Base-by-base conservation (phyloP, 352 stramenopile genomes). In the Phytophthora cajani region DNA sequence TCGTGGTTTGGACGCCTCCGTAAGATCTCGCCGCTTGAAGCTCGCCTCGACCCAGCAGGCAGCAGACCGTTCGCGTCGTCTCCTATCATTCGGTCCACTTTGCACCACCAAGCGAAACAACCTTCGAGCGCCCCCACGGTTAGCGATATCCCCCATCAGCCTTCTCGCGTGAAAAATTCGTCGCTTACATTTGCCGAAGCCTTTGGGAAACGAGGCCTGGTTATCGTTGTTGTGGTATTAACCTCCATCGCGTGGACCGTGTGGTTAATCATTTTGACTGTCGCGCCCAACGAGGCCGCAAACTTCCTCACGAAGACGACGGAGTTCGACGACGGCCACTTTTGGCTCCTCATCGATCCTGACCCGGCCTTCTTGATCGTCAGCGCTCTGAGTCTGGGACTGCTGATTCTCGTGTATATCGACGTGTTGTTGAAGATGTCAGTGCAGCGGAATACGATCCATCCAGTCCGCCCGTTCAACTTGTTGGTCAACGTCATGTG, bases 251-350 rank as follows among this genome's bases (percentile, higher is more conserved):
- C 33, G 1, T 84, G 76, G 76, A 79, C 67, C 0, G 46, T 57
- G 14, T 72, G 74, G 40, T 60, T 80, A n/a, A 60, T 73, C 12
- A 36, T 72, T 16, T 56, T 82, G 5, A 78, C 78, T n/a, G 55
- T 71, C 4, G 52, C 57, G 1, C 76, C 76, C 0, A 82, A 77
- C 21, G 55, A 40, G 17, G 68, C 62, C 0, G 76, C 66, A 3
- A 82, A 81, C 65, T 79, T 77, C 27, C 23, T 85, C 11, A 81
- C 78, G 75, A 50, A 81, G 51, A 83, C 75, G 1, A 47, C 66
- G 5, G 59, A 69, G 52, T 78, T 78, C 21, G 73, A 85, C 44
- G 47, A 74, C 32, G 75, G 75, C 11, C 54, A 69, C 3, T 86
- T 84, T 56, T 86, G 78, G 78, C 64, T 69, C 21, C 63, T 76